Evolutionary conservation across 805 yeast species (phyloP).

Genomic region (Cyberlindnera japonica): DNA sequence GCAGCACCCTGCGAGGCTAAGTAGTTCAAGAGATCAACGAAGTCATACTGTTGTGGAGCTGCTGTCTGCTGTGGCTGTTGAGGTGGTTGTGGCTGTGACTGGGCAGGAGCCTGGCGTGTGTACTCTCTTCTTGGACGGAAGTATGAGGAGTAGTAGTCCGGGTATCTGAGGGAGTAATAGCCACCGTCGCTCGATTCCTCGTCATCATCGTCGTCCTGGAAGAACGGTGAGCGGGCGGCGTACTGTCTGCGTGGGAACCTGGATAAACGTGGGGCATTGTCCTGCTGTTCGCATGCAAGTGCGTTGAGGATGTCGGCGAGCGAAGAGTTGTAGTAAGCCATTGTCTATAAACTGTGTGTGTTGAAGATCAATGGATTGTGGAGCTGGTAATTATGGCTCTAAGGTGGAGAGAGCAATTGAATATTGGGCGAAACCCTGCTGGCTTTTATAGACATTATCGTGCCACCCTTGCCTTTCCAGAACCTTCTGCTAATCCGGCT

Average conservation of each 20-base stretch:
- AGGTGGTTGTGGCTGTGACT: slow-evolving; percentile 2
- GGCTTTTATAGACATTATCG: background rate
- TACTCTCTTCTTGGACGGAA: slow-evolving; percentile 7
- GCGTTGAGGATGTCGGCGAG: slow-evolving; percentile 25
- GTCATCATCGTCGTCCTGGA: slow-evolving; percentile 17
- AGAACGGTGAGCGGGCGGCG: slow-evolving; percentile 7
- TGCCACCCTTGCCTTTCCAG: background rate
- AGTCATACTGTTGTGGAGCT: no score
- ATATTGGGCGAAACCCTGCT: background rate
- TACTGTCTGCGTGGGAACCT: slow-evolving; percentile 12
- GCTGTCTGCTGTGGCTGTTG: slow-evolving; percentile 6
- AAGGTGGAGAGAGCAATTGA: no score
- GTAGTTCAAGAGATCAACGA: slow-evolving; percentile 12
- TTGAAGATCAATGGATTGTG: background rate
- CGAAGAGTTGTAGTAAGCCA: slow-evolving; percentile 19
- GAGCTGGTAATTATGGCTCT: no score
- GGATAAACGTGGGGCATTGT: slow-evolving; percentile 10
- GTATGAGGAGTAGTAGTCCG: slow-evolving; percentile 17
- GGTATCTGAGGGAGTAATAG: slow-evolving; percentile 15
- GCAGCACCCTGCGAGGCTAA: slow-evolving; percentile 6
- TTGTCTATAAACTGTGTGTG: slow-evolving; percentile 1
- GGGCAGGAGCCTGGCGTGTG: slow-evolving; percentile 11
- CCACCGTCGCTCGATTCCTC: slow-evolving; percentile 21
- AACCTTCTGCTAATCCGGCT: background rate
- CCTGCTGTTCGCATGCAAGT: slow-evolving; percentile 12